phyloP scores from a whole-genome alignment of 768 basidiomycete genomes.

The Lepiota venenata region DNA sequence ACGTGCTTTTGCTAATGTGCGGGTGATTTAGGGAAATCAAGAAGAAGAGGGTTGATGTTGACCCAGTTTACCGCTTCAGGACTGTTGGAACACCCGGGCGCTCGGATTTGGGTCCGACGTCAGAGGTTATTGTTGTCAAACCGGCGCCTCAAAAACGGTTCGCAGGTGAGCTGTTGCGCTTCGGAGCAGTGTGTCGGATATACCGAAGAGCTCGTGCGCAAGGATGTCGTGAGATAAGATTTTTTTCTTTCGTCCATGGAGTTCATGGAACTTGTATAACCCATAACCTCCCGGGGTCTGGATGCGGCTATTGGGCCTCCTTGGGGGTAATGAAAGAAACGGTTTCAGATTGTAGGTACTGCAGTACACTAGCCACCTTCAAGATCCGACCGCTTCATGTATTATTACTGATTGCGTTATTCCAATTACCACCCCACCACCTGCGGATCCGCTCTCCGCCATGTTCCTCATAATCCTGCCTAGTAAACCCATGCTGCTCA shows the following conservation, averaged over 20 bases:
- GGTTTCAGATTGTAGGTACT: too few relatives aligned
- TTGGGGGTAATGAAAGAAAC: too few relatives aligned
- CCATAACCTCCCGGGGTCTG: too few relatives aligned
- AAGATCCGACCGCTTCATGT: neutral
- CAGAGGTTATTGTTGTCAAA: neutral
- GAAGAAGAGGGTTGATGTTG: neutral
- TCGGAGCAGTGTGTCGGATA: slow-evolving; percentile 6
- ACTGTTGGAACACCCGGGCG: neutral
- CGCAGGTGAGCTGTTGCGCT: neutral
- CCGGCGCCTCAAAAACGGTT: neutral
- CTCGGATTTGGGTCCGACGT: neutral
- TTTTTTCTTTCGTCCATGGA: neutral
- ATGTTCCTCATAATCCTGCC: slow-evolving; percentile 85
- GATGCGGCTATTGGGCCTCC: too few relatives aligned
- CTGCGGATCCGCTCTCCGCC: slow-evolving; percentile 83
- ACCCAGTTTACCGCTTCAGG: neutral
- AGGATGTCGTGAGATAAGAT: neutral
- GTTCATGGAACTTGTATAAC: too few relatives aligned
- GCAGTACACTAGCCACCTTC: too few relatives aligned
- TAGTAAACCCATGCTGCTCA: slow-evolving; percentile 61
- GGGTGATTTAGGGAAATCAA: neutral
- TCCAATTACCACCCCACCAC: slow-evolving; percentile 96
- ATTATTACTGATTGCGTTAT: slow-evolving; percentile 26
- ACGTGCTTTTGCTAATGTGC: neutral
- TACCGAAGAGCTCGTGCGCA: neutral